Base-by-base conservation (phyloP, 1,139 yeast species). In the Saccharomycopsis hybrid region DNA sequence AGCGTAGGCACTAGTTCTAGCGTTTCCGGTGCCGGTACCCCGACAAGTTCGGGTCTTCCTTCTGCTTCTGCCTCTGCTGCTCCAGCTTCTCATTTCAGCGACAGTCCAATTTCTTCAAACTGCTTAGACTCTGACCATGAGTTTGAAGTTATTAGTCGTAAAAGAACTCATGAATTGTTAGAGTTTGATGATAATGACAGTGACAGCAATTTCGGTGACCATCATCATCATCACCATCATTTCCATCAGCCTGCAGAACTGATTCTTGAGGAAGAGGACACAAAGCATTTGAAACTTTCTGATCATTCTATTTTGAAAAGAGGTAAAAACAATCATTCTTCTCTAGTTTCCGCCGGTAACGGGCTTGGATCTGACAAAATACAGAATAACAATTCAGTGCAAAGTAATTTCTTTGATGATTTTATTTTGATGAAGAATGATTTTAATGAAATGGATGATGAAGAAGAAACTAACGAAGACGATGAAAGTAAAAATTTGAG, bases 101-200 rank as follows among this genome's bases (percentile, higher is more conserved):
- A 36, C 24, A 36, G 39, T 13, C 24, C 39, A 5, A 5, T 36
- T 5, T 36, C 39, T 5, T 36, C 39, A 9, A 29, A 29, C 32
- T 41, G 5, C 11, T 4, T 7, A 7, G 43, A 40, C 24, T 40
- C 43, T 5, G 31, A 40, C 24, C 31, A 50, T 31, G 51, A 50
- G 35, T 29, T 41, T 31, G 54, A 51, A 29, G 28, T 45, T 18
- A 38, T 52, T 31, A 27, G 43, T 11, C 41, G 55, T 37, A 52
- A 52, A 32, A 47, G 55, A 44, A 52, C 55, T 9, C 55, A 52
- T 36, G 55, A 52, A 32, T 28, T 39, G 35, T 32, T 52, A 9
- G 55, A 52, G 37, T 46, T 47, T 25, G 53, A 46, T 25, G 43
- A 39, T 28, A 35, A 43, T 39, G 18, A 44, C 25, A 36, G 33